Evolutionary conservation across 345 rosid genomes (phyloP).

Genomic region (Balakata baccata): DNA sequence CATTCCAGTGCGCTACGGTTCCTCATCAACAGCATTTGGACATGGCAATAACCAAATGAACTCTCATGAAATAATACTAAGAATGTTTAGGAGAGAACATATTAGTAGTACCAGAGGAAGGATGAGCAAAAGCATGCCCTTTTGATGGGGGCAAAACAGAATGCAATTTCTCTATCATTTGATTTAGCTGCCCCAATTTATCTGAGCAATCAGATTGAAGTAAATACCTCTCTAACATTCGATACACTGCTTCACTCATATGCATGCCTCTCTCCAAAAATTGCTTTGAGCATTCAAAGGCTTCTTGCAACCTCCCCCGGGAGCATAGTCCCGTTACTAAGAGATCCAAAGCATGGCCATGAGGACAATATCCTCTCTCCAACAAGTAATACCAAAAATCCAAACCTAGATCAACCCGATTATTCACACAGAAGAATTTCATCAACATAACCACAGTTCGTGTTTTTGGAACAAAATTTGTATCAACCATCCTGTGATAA

Average conservation of each 20-base stretch:
- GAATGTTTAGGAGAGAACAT: background rate
- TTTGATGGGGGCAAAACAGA: conserved; percentile 50
- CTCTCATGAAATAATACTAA: background rate
- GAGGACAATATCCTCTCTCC: conserved; percentile 73
- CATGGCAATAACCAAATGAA: background rate
- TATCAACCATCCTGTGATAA: conserved; percentile 51
- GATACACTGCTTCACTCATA: conserved; percentile 45
- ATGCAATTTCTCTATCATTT: conserved; percentile 47
- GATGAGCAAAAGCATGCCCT: conserved; percentile 19
- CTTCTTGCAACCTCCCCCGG: conserved; percentile 51
- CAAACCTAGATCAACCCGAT: conserved; percentile 53
- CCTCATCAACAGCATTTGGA: conserved; percentile 22
- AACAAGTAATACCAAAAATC: conserved; percentile 58
- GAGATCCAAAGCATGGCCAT: conserved; percentile 71
- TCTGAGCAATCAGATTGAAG: conserved; percentile 34
- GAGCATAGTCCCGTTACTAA: conserved; percentile 70
- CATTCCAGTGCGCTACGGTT: conserved; percentile 28
- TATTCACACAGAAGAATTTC: conserved; percentile 65
- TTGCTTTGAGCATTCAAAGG: conserved; percentile 62
- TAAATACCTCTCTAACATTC: conserved; percentile 52
- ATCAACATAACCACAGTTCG: conserved; percentile 76
- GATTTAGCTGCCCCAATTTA: conserved; percentile 51
- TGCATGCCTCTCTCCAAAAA: conserved; percentile 71
- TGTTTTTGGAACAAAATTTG: conserved; percentile 57
- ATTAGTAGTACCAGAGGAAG: background rate